A percentile compares a stretch with the other conserved stretches of the same genome.
Evolutionary conservation across 345 rosid genomes (phyloP).

Genomic region (Pistacia atlantica): DNA sequence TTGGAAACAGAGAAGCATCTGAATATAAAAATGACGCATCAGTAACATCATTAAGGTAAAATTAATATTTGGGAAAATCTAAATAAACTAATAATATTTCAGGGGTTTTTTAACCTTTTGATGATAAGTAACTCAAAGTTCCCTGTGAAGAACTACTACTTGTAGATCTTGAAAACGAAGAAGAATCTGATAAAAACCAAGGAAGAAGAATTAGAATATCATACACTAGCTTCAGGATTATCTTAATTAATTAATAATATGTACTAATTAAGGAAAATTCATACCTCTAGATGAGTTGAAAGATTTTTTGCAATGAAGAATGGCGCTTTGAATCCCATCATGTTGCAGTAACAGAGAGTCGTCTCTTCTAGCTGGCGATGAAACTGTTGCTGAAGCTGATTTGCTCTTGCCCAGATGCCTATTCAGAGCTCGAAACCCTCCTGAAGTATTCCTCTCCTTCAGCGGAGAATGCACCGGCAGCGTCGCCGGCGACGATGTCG

Average conservation of each 20-base stretch:
- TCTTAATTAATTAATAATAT: too few species aligned
- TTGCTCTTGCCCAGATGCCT: slow-evolving; percentile 75
- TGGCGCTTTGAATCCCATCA: slow-evolving; percentile 95
- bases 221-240: too few species aligned
- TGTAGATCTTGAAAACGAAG: slow-evolving; percentile 41
- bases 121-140: slow-evolving; percentile 46
- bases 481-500: slow-evolving; percentile 48
- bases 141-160: slow-evolving; percentile 48
- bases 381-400: slow-evolving; percentile 53
- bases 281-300: slow-evolving; percentile 57
- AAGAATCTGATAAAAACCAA: slow-evolving; percentile 35
- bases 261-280: background rate
- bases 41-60: background rate
- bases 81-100: background rate
- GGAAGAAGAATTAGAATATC: background rate
- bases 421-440: slow-evolving; percentile 46
- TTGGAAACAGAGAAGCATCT: slow-evolving; percentile 47
- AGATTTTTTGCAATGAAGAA: slow-evolving; percentile 93
- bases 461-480: slow-evolving; percentile 23
- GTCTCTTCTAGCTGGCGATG: slow-evolving; percentile 75
- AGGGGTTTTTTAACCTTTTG: slow-evolving; percentile 35
- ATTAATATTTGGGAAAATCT: background rate
- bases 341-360: slow-evolving; percentile 82
- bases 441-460: slow-evolving; percentile 47
- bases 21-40: background rate